Percentiles rank a stretch among this genome's conserved stretches.
Evolutionary conservation across 129 eudicot genomes (phyloP).

Genomic region (Lactuca saligna): DNA sequence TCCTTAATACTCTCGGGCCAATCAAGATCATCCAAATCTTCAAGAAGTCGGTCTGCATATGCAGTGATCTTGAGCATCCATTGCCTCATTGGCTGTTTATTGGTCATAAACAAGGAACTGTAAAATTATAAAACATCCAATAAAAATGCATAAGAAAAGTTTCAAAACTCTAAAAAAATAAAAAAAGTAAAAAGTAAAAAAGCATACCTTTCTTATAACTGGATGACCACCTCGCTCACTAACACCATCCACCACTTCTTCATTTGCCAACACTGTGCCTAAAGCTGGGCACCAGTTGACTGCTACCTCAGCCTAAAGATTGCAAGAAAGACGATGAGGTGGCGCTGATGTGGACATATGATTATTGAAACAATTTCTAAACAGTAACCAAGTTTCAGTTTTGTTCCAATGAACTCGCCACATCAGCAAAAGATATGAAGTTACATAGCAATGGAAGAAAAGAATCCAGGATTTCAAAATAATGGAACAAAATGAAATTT

Average conservation of each 20-base stretch:
- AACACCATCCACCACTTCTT: constrained; percentile 96
- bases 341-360: too few species aligned
- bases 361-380: too few species aligned
- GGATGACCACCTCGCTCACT: constrained; percentile 99
- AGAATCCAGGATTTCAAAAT: too few species aligned
- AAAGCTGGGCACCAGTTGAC: constrained; percentile 99
- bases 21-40: constrained; percentile 96
- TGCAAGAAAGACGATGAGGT: constrained; percentile 11
- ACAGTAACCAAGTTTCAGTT: too few species aligned
- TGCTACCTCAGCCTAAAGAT: constrained; percentile 86
- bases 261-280: constrained; percentile 98
- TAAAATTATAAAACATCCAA: constrained; percentile 67
- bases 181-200: neutral
- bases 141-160: constrained; percentile 40
- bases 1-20: constrained; percentile 99
- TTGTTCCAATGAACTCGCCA: too few species aligned
- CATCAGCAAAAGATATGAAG: too few species aligned
- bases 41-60: constrained; percentile 97
- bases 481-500: too few species aligned
- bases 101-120: constrained; percentile 92
- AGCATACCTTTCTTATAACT: constrained; percentile 80
- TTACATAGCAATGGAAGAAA: too few species aligned
- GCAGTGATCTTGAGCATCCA: constrained; percentile 99
- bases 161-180: neutral
- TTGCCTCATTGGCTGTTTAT: constrained; percentile 97